Evolutionary conservation across 129 eudicot species (phyloP), one percentile per base, ranked within the genome.

Genomic region (Tagetes erecta): DNA sequence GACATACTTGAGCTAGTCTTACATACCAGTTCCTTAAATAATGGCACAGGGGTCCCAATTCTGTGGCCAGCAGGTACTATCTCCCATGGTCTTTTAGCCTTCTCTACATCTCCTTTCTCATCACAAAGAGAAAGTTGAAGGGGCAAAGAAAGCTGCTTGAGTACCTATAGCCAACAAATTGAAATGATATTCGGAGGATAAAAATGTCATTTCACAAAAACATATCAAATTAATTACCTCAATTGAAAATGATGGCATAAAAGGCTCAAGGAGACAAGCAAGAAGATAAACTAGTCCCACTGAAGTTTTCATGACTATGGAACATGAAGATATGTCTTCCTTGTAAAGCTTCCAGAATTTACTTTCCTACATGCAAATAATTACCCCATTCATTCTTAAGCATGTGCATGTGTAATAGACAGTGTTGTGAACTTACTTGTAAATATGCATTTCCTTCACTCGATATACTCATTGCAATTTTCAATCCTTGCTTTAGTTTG

Each of bases 301-400:
- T 6, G 95, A 58, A 68, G 98, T 87, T 82, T 63, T 92, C 90
- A 92, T 85, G 42, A 92, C 95, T 20, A 86, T 59, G 38, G 96
- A 84, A 84, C 98, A 92, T 13, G 88, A 69, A 75, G 84, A 47
- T 14, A 31, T 80, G 60, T 92, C 89, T 78, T 89, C 92, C 68
- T 84, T 89, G 86, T 87, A 92, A 78, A 92, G 94, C 80, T 83
- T 87, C 98, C 98, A 92, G 80, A 92, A 89, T 77, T 92, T 84
- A 55, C 87, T 85, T 59, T 87, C 97, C 97, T 92, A 58, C 66
- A 82, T 75, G 44, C 41, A 73, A 58, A 9, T 42, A 73, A 33
- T n/a, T 41, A 59, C 4, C 12, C 42, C 77, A 8, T 72, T 40
- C 40, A 58, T 58, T 57, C 68, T 72, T 11, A 51, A 70, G 36